Conservation (phyloP, 1,139 yeast species). For the Yamadazyma kanchanaburiensis region DNA sequence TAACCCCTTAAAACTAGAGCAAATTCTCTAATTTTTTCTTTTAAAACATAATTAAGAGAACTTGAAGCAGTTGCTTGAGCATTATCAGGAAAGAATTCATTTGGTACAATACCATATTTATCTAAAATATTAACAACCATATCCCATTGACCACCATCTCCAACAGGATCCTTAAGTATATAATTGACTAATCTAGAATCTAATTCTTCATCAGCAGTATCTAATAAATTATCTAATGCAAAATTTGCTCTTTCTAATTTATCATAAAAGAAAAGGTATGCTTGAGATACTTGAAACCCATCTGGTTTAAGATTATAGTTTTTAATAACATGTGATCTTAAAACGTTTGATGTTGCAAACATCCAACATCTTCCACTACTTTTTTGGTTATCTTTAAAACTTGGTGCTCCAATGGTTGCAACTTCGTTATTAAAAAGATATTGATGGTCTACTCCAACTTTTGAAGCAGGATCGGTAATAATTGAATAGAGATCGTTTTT, state of each 20-base stretch:
- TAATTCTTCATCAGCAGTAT: conserved; percentile 59
- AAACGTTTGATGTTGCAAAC: conserved; percentile 74
- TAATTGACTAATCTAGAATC: conserved; percentile 68
- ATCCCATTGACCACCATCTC: conserved; percentile 86
- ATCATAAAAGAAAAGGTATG: conserved; percentile 32
- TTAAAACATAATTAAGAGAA: conserved; percentile 57
- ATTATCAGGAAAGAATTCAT: conserved; percentile 67
- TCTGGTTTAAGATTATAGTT: conserved; percentile 60
- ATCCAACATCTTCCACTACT: conserved; percentile 84
- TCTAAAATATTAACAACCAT: conserved; percentile 72
- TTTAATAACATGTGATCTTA: conserved; percentile 61
- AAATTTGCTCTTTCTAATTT: conserved; percentile 53
- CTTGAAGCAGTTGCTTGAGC: conserved; percentile 59
- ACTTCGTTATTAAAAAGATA: conserved; percentile 60
- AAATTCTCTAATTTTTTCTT: conserved; percentile 69
- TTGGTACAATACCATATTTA: conserved; percentile 78
- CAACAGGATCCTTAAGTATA: conserved; percentile 58
- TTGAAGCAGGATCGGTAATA: conserved; percentile 26
- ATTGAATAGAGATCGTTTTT: conserved; percentile 46
- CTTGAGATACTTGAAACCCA: conserved; percentile 66
- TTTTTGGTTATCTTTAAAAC: conserved; percentile 61
- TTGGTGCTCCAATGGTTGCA: conserved; percentile 64
- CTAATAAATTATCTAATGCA: conserved; percentile 71
- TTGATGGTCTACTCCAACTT: conserved; percentile 28
- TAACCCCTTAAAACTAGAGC: conserved; percentile 63